Conservation (phyloP, 192 early-diverging fungal species). For the Allomyces javanicus region DNA sequence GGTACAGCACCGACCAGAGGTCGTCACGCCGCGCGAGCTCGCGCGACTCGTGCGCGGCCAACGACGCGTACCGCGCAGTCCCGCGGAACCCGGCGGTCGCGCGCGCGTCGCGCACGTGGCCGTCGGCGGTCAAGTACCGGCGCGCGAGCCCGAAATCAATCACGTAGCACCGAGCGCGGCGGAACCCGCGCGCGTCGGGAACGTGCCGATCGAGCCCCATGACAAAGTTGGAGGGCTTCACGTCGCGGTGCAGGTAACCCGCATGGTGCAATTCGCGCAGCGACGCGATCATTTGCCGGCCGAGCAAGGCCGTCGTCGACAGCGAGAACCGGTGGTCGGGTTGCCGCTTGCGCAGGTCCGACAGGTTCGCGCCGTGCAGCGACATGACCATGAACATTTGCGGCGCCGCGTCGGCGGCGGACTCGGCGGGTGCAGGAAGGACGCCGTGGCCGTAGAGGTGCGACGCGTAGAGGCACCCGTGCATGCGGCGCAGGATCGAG, state of each 20-base stretch:
- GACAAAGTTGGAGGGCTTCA: conserved; percentile 21
- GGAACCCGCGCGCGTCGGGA: not conserved
- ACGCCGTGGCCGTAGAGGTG: no score
- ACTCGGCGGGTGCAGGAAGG: no score
- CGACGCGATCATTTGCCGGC: conserved; percentile 25
- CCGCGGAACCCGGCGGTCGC: conserved; percentile 31
- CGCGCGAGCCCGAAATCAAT: conserved; percentile 35
- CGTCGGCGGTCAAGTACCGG: conserved; percentile 10
- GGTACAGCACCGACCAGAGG: conserved; percentile 34
- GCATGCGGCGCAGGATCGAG: conserved; percentile 9
- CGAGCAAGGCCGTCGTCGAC: conserved; percentile 19
- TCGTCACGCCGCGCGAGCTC: conserved; percentile 36
- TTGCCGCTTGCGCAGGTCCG: conserved; percentile 19
- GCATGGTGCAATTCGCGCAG: conserved; percentile 22
- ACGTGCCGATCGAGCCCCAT: not conserved
- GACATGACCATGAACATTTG: conserved; percentile 34
- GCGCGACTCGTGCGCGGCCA: conserved; percentile 5
- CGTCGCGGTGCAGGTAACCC: conserved; percentile 32
- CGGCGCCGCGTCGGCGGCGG: conserved; percentile 5
- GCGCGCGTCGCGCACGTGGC: conserved; percentile 21
- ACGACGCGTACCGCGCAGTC: conserved; percentile 26
- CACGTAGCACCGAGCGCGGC: conserved; percentile 14
- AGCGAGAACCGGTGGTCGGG: conserved; percentile 16
- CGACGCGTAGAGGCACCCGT: no score
- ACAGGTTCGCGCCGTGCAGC: conserved; percentile 29